Base-by-base conservation (phyloP, 257 asterid genomes). In the Eustoma russellianum region DNA sequence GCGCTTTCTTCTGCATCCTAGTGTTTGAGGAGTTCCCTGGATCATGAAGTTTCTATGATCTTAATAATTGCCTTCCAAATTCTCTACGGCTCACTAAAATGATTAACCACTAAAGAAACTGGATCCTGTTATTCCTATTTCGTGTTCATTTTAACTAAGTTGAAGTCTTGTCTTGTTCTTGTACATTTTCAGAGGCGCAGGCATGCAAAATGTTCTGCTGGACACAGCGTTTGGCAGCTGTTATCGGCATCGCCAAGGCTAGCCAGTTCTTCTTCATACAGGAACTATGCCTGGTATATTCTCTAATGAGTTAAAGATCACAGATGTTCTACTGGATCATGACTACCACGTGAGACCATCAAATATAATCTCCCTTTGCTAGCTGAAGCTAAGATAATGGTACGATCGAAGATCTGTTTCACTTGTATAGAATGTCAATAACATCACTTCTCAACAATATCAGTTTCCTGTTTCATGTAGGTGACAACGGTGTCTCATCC, bases 181-280 rank as follows among this genome's bases (percentile, higher is more conserved):
- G 12, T 38, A 38, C 43, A 38, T 52, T 13, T 59, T 24, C 83
- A 80, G 93, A 67, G 30, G 80, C 63, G 12, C 58, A 72, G 19
- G 63, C 65, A 17, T 62, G 75, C 48, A 68, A 70, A 12, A 81
- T 70, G 57, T 73, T 86, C 50, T 63, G 68, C 0, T 89, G 95
- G 95, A 67, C 76, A 16, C 91, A 79, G 43, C 71, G 97, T 70
- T 77, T 81, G 66, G 70, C 79, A 15, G 90, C 97, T 46, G 84
- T 70, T 13, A 78, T 79, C 59, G 96, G 89, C 59, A 67, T 83
- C 1, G 95, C 93, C 0, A 68, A 66, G 64, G 96, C 93, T 2
- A 76, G 86, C 54, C 93, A 77, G 56, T 89, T 86, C n/a, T n/a
- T 77, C 94, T 89, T 44, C 95, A 89, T 50, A 86, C 95, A 4